These are phyloP conservation scores for Alloteropsis semialata DNA, from an alignment of 176 grass and related monocot genomes.

Conservation along the genomic window DNA sequence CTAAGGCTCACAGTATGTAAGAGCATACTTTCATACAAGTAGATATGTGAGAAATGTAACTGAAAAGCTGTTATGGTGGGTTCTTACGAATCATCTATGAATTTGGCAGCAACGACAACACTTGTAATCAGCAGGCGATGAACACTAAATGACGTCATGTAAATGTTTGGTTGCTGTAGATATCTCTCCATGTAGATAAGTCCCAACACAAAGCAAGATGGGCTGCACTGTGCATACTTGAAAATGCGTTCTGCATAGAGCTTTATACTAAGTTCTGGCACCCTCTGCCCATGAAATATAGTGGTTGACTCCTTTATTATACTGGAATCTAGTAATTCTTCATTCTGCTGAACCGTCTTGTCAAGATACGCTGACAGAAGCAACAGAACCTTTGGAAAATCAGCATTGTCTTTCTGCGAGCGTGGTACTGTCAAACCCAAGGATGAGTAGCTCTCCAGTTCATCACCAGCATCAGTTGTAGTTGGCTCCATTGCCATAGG, in stretches of 20 bases:
- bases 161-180: constrained; percentile 69
- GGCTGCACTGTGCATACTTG: constrained; percentile 90
- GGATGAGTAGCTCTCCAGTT: constrained; percentile 54
- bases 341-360: constrained; percentile 52
- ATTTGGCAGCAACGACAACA: constrained; percentile 87
- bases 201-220: constrained; percentile 86
- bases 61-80: neutral
- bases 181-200: constrained; percentile 90
- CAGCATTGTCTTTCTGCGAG: constrained; percentile 37
- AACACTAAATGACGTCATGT: constrained; percentile 65
- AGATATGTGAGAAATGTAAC: neutral
- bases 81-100: constrained; percentile 87
- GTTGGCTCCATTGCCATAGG: constrained; percentile 40
- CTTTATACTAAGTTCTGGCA: constrained; percentile 72
- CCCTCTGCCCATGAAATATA: constrained; percentile 73
- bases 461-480: constrained; percentile 27
- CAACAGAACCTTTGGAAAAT: constrained; percentile 68
- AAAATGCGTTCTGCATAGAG: constrained; percentile 84
- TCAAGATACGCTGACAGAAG: constrained; percentile 72
- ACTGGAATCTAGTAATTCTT: constrained; percentile 51
- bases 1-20: constrained; percentile 4
- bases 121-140: constrained; percentile 82
- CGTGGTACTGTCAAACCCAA: constrained; percentile 60
- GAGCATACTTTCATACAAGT: neutral
- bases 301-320: constrained; percentile 51